Evolutionary conservation across 768 basidiomycete species (phyloP).

Genomic region (Myochromella boudieri): DNA sequence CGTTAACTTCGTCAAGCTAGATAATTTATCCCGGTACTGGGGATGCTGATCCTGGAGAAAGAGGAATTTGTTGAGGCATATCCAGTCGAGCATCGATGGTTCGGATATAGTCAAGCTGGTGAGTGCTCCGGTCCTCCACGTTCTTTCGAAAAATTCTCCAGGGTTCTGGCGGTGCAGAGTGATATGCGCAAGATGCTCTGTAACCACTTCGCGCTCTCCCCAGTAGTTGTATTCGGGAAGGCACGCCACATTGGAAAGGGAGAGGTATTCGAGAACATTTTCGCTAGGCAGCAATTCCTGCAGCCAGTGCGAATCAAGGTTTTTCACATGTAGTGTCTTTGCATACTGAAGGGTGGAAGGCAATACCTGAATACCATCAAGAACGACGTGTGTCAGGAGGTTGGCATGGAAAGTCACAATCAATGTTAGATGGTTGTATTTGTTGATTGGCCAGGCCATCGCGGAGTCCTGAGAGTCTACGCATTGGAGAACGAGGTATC

Average conservation of each 20-base stretch:
- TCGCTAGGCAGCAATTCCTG: neutral
- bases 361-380: neutral
- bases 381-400: neutral
- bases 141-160: neutral
- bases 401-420: neutral
- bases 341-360: neutral
- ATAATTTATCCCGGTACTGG: neutral
- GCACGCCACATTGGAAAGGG: neutral
- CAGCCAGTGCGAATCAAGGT: neutral
- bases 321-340: neutral
- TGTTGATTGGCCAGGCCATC: too few species aligned
- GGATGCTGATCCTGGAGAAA: neutral
- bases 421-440: too few species aligned
- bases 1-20: neutral
- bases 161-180: neutral
- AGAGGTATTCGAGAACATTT: neutral
- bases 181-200: neutral
- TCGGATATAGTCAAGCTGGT: constrained; percentile 1
- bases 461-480: too few species aligned
- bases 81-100: neutral
- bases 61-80: neutral
- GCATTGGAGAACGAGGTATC: neutral
- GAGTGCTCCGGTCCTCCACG: neutral
- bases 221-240: too few species aligned
- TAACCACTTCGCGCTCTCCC: neutral